A percentile compares a stretch with the other conserved stretches of the same genome.
Conservation (phyloP, 2,329 filamentous ascomycete species). For the Cladosporium sp. region DNA sequence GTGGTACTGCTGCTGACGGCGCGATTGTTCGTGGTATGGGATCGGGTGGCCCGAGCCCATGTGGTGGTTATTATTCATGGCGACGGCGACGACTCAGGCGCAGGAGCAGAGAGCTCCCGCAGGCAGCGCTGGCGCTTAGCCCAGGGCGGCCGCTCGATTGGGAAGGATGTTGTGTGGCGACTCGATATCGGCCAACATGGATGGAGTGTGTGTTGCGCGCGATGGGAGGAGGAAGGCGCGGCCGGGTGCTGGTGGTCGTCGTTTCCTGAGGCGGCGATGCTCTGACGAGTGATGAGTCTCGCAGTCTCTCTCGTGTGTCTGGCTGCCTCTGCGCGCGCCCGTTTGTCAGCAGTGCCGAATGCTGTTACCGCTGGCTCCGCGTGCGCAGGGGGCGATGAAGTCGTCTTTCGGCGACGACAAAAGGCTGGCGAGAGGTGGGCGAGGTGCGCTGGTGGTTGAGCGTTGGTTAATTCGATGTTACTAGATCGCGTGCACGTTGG, state of each 20-base stretch:
- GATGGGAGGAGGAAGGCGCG: not conserved
- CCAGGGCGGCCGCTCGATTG: slow-evolving; percentile 22
- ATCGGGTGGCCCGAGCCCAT: slow-evolving; percentile 63
- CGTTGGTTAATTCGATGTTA: not conserved
- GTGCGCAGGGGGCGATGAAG: slow-evolving; percentile 4
- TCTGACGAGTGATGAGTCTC: slow-evolving; percentile 4
- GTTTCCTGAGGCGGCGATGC: not conserved
- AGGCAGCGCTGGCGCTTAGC: slow-evolving; percentile 25
- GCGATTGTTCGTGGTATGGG: slow-evolving; percentile 39
- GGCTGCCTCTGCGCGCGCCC: slow-evolving; percentile 8
- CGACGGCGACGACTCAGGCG: slow-evolving; percentile 47
- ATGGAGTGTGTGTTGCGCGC: slow-evolving; percentile 14
- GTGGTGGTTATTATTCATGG: slow-evolving; percentile 86
- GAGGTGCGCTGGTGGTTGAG: not conserved
- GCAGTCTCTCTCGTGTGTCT: not conserved
- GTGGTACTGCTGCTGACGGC: slow-evolving; percentile 45
- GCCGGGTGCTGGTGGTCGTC: slow-evolving; percentile 6
- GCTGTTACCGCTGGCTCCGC: slow-evolving; percentile 8
- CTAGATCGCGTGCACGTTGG: slow-evolving; percentile 10
- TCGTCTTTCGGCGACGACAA: slow-evolving; percentile 9
- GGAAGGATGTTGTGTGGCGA: slow-evolving; percentile 12
- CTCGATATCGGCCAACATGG: slow-evolving; percentile 12
- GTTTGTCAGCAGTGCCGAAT: slow-evolving; percentile 4
- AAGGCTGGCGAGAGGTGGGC: not conserved
- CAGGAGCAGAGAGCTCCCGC: slow-evolving; percentile 23